A percentile compares a stretch with the other conserved stretches of the same genome.
phyloP scores from a whole-genome alignment of 202 grass and related monocot genomes.

The Zoysia matrella region DNA sequence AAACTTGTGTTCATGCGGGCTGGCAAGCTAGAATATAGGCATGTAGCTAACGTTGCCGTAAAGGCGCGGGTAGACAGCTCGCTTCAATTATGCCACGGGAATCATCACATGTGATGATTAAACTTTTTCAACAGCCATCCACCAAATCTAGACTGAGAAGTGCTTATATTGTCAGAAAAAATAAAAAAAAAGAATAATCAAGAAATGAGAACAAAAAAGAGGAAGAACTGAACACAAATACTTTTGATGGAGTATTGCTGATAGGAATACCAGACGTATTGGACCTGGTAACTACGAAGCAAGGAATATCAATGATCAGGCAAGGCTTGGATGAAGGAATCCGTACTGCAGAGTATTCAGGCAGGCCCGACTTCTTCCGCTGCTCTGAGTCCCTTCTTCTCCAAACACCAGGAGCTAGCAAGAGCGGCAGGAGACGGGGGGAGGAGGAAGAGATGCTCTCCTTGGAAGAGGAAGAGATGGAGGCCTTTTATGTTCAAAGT shows the following conservation, averaged over 20 bases:
- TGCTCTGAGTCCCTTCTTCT: conserved; percentile 12
- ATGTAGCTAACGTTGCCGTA: conserved; percentile 31
- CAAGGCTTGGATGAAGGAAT: background rate
- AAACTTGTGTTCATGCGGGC: conserved; percentile 14
- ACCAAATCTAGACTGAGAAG: background rate
- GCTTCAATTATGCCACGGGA: conserved; percentile 25
- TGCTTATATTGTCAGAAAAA: background rate
- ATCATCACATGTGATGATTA: background rate
- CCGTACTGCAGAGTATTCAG: conserved; percentile 15
- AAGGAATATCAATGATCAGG: conserved; percentile 8
- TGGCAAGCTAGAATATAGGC: conserved; percentile 6
- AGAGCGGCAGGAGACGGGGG: background rate
- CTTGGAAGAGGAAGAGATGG: conserved; percentile 34
- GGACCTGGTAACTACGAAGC: background rate
- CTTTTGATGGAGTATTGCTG: background rate
- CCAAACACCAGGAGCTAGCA: background rate
- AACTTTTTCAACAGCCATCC: background rate
- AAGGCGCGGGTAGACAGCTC: conserved; percentile 4
- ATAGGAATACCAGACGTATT: background rate
- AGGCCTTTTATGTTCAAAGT: conserved; percentile 60
- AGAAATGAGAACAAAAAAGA: background rate
- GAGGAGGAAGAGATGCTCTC: conserved; percentile 25
- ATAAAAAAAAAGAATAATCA: background rate
- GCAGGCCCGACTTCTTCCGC: conserved; percentile 10
- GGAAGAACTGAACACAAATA: background rate